A percentile compares a stretch with the other conserved stretches of the same genome.
Evolutionary conservation across 192 early-diverging fungal species (phyloP).

Genomic region (Podila clonocystis): DNA sequence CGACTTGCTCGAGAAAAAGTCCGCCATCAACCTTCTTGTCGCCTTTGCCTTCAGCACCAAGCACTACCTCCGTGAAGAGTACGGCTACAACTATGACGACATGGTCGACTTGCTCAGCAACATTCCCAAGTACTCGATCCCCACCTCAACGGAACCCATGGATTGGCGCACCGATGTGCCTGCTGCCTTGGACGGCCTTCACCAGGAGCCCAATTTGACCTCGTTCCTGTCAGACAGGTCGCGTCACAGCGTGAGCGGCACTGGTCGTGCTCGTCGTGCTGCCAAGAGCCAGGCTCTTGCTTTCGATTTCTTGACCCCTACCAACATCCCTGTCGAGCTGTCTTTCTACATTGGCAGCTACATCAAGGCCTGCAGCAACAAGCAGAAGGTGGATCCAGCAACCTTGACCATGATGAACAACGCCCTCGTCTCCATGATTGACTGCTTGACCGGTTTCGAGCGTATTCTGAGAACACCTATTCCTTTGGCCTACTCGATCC

Average conservation of each 20-base stretch:
- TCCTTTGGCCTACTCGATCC: constrained; percentile 85
- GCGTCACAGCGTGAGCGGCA: neutral
- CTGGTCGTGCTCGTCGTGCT: constrained; percentile 15
- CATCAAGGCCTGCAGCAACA: constrained; percentile 28
- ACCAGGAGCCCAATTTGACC: constrained; percentile 4
- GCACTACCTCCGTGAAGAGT: constrained; percentile 82
- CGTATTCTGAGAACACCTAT: constrained; percentile 87
- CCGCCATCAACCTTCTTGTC: constrained; percentile 75
- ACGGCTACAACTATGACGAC: constrained; percentile 71
- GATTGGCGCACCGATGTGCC: constrained; percentile 21
- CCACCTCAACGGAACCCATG: constrained; percentile 15
- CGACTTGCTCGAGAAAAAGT: constrained; percentile 70
- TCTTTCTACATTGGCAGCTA: constrained; percentile 68
- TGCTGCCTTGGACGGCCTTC: neutral
- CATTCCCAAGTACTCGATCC: constrained; percentile 45
- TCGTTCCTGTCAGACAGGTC: neutral
- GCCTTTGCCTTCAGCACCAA: constrained; percentile 82
- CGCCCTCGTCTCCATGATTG: constrained; percentile 57
- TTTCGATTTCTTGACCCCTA: constrained; percentile 23
- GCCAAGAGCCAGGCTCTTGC: constrained; percentile 10
- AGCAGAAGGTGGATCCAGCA: constrained; percentile 53
- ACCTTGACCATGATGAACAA: constrained; percentile 55
- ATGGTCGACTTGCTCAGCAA: constrained; percentile 69
- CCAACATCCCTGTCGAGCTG: constrained; percentile 65
- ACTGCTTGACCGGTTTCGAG: constrained; percentile 75